These are phyloP conservation scores for Trichoderma atroviride DNA, from an alignment of 2,329 filamentous ascomycete genomes.

Conservation along the genomic window DNA sequence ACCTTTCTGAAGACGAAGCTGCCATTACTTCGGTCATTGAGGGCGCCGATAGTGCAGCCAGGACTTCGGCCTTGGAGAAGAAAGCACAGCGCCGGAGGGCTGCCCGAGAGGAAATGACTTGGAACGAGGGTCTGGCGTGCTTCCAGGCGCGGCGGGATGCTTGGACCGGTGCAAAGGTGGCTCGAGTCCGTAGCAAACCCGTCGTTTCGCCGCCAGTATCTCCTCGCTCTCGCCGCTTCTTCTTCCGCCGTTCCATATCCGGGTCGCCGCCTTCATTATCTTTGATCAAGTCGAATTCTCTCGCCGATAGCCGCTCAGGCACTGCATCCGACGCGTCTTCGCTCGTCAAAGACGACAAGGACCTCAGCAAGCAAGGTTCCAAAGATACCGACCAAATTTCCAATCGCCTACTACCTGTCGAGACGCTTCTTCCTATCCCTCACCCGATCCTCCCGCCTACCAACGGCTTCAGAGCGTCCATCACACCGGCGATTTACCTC, in stretches of 20 bases:
- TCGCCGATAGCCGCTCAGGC: constrained; percentile 39
- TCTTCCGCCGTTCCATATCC: constrained; percentile 52
- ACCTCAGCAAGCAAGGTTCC: constrained; percentile 38
- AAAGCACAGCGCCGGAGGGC: constrained; percentile 60
- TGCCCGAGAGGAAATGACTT: constrained; percentile 66
- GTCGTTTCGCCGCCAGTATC: constrained; percentile 46
- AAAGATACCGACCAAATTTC: constrained; percentile 40
- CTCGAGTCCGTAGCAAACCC: constrained; percentile 55
- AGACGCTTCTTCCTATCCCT: constrained; percentile 70
- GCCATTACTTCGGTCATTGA: constrained; percentile 50
- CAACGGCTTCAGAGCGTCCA: constrained; percentile 77
- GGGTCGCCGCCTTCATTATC: constrained; percentile 43
- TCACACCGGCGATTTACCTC: constrained; percentile 72
- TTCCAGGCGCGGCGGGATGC: constrained; percentile 77
- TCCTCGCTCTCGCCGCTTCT: constrained; percentile 53
- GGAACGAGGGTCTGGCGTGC: constrained; percentile 81
- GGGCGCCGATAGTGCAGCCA: constrained; percentile 48
- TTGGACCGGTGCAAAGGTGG: constrained; percentile 78
- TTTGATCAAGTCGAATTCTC: constrained; percentile 9
- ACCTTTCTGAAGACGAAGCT: constrained; percentile 55
- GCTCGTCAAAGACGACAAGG: constrained; percentile 43
- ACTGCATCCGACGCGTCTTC: constrained; percentile 50
- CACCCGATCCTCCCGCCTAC: constrained; percentile 71
- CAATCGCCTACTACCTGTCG: constrained; percentile 47
- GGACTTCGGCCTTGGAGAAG: constrained; percentile 49